Base-by-base conservation (phyloP, 352 stramenopile genomes). In the Phytophthora syringae region DNA sequence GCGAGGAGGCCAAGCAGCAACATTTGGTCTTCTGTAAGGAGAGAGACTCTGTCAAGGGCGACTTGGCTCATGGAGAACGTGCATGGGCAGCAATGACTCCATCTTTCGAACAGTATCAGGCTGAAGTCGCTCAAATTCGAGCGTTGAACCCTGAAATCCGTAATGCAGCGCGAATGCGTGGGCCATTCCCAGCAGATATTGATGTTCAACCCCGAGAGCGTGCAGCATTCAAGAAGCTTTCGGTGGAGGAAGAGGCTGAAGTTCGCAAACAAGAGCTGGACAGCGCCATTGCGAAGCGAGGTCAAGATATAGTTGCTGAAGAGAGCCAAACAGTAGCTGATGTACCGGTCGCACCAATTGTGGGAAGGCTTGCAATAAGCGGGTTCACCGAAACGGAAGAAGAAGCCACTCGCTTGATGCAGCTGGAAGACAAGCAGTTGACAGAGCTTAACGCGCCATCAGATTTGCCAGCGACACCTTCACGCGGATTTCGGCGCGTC, bases 141-240 rank as follows among this genome's bases (percentile, higher is more conserved):
- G 63, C 58, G 2, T 57, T 94, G 0, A 61, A 80, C 5, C 60
- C 75, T 0, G 62, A 76, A 22, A 67, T 67, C 4, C 76, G 85
- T 5, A 70, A 61, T 24, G 43, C 50, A 2, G 21, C 10, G 1
- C 67, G 84, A 3, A 89, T 94, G 44, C 45, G 28, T 24, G 83
- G 85, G 0, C 85, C 85, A 7, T 94, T 94, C 51, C 70, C 78
- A 28, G 39, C 55, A 7, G 69, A 76, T 13, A 50, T 84, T 11
- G 72, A 84, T n/a, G 42, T 87, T 52, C 75, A 88, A 34, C 85
- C 78, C 7, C 65, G 76, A 2, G 81, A 76, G 32, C 67, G 83
- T 18, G 83, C 84, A 0, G 60, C 79, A 27, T 92, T 92, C 68
- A 92, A 92, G 44, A 94, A 94, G 44, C 64, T 94, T 20, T 94